Evolutionary conservation across 805 yeast species (phyloP).

Genomic region (Zygosaccharomyces bisporus): DNA sequence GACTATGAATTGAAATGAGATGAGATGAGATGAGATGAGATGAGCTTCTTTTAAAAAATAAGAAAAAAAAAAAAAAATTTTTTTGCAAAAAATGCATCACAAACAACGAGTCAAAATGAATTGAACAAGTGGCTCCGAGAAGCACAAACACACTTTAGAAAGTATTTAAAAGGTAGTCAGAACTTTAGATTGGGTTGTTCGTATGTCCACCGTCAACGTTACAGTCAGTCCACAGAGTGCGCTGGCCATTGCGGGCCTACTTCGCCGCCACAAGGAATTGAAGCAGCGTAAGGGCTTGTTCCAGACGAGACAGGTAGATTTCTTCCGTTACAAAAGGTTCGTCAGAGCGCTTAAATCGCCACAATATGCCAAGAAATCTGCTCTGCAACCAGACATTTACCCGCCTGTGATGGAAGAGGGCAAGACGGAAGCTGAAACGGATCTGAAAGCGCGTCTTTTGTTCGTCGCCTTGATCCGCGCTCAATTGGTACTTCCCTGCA

Average conservation of each 20-base stretch:
- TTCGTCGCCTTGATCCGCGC: slow-evolving; percentile 67
- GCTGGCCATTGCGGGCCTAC: slow-evolving; percentile 62
- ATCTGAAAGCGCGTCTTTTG: slow-evolving; percentile 55
- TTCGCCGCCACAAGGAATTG: slow-evolving; percentile 61
- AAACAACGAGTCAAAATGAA: slow-evolving; percentile 5
- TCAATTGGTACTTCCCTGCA: slow-evolving; percentile 71
- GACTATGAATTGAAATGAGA: slow-evolving; percentile 8
- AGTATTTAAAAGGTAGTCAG: background rate
- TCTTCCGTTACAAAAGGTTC: slow-evolving; percentile 84
- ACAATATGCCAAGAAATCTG: slow-evolving; percentile 56
- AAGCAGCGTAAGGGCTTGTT: slow-evolving; percentile 81
- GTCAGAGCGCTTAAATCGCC: slow-evolving; percentile 70
- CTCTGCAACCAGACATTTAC: slow-evolving; percentile 44
- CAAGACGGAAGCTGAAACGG: slow-evolving; percentile 32
- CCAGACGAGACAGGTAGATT: slow-evolving; percentile 67
- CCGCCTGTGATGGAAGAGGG: slow-evolving; percentile 41
- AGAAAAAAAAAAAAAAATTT: slow-evolving; percentile 9
- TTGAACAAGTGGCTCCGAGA: background rate
- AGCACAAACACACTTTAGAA: background rate
- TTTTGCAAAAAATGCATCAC: slow-evolving; percentile 4
- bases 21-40: slow-evolving; percentile 26
- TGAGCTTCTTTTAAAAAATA: no score
- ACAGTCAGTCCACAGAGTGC: slow-evolving; percentile 47
- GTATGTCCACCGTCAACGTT: slow-evolving; percentile 5
- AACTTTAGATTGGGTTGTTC: background rate